phyloP scores from a whole-genome alignment of 345 rosid genomes.

The Murraya koenigii region DNA sequence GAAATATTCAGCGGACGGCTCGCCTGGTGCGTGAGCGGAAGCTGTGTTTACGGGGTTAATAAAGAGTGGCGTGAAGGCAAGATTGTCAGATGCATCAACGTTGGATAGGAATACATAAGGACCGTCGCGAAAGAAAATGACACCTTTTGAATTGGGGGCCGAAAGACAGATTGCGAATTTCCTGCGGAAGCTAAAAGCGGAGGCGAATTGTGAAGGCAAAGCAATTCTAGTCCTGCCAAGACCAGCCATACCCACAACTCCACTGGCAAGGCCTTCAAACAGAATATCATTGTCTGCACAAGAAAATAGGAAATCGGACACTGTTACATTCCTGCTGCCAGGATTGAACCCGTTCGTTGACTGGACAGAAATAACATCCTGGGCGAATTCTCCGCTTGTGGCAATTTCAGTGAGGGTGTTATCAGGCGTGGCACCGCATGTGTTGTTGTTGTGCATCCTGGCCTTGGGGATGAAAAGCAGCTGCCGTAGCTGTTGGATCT shows the following conservation, averaged over 20 bases:
- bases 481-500: slow-evolving; percentile 40
- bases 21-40: slow-evolving; percentile 34
- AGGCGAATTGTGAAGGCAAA: slow-evolving; percentile 52
- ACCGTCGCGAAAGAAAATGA: slow-evolving; percentile 56
- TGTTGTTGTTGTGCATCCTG: slow-evolving; percentile 75
- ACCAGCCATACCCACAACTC: slow-evolving; percentile 58
- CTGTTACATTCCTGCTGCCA: slow-evolving; percentile 36
- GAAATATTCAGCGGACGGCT: slow-evolving; percentile 65
- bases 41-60: slow-evolving; percentile 61
- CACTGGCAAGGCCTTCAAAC: slow-evolving; percentile 47
- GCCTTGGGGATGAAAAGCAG: slow-evolving; percentile 46
- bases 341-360: slow-evolving; percentile 70
- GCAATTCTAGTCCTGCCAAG: slow-evolving; percentile 51
- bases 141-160: slow-evolving; percentile 27
- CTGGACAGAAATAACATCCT: slow-evolving; percentile 53
- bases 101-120: slow-evolving; percentile 57
- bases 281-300: slow-evolving; percentile 39
- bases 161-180: slow-evolving; percentile 63
- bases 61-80: slow-evolving; percentile 50
- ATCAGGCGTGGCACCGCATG: slow-evolving; percentile 45
- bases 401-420: slow-evolving; percentile 43
- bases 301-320: slow-evolving; percentile 34
- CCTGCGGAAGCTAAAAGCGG: slow-evolving; percentile 52
- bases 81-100: slow-evolving; percentile 39
- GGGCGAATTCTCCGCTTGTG: slow-evolving; percentile 49